These are phyloP conservation scores for Capsella bursapastoris DNA, from an alignment of 345 rosid species.

Conservation along the genomic window DNA sequence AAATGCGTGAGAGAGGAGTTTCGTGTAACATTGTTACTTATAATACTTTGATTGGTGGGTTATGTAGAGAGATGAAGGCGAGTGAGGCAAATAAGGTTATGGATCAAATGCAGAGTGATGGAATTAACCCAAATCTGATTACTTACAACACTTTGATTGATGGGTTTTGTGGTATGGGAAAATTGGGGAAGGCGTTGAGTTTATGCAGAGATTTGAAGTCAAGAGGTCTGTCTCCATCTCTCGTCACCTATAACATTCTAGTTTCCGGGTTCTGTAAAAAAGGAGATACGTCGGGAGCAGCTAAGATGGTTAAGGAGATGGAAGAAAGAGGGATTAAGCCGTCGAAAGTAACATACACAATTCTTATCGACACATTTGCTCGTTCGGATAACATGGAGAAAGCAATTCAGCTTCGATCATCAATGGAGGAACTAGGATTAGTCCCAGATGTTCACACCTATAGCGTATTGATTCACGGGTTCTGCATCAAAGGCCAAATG, in stretches of 20 bases:
- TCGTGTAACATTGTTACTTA: slow-evolving; percentile 62
- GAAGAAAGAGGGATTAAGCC: slow-evolving; percentile 76
- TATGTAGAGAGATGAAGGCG: slow-evolving; percentile 53
- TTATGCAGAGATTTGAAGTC: slow-evolving; percentile 60
- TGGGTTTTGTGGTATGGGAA: slow-evolving; percentile 58
- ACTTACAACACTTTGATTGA: slow-evolving; percentile 69
- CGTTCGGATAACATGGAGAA: slow-evolving; percentile 58
- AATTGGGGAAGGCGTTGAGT: slow-evolving; percentile 54
- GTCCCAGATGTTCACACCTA: slow-evolving; percentile 66
- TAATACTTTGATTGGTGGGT: slow-evolving; percentile 64
- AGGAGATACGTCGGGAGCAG: slow-evolving; percentile 49
- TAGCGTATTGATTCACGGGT: slow-evolving; percentile 69
- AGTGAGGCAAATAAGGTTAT: slow-evolving; percentile 59
- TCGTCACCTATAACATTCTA: slow-evolving; percentile 64
- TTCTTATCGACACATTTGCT: slow-evolving; percentile 58
- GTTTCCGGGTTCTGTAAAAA: slow-evolving; percentile 59
- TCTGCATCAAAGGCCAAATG: slow-evolving; percentile 75
- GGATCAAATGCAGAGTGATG: slow-evolving; percentile 51
- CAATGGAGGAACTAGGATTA: slow-evolving; percentile 63
- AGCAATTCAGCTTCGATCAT: slow-evolving; percentile 56
- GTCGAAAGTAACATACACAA: slow-evolving; percentile 72
- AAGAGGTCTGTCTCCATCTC: slow-evolving; percentile 61
- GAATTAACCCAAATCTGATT: slow-evolving; percentile 61
- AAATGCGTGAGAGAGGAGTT: slow-evolving; percentile 74
- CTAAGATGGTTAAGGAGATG: slow-evolving; percentile 70